Conservation (phyloP, 1,139 yeast species). For the Debaryomycetaceae sp. region DNA sequence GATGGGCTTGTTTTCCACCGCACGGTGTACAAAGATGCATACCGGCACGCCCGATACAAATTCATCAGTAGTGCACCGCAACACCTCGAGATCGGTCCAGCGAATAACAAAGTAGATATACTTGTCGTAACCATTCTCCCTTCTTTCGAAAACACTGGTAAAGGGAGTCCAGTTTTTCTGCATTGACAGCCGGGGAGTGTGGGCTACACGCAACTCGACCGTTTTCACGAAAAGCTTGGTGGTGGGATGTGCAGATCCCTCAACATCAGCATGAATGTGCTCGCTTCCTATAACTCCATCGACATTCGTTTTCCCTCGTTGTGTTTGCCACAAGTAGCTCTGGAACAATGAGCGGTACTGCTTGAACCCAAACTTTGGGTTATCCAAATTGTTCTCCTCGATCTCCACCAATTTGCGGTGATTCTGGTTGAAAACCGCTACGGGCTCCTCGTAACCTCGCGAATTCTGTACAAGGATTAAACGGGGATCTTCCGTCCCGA, state of each 20-base stretch:
- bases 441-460: constrained; percentile 20
- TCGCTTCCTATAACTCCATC: constrained; percentile 14
- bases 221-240: constrained; percentile 4
- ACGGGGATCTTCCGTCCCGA: constrained; percentile 33
- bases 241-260: background rate
- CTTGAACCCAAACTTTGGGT: background rate
- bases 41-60: background rate
- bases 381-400: background rate
- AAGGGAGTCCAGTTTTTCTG: constrained; percentile 35
- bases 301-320: constrained; percentile 19
- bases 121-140: constrained; percentile 11
- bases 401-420: constrained; percentile 8
- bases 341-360: constrained; percentile 13
- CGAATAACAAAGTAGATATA: constrained; percentile 19
- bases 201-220: background rate
- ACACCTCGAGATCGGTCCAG: constrained; percentile 22
- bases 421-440: constrained; percentile 18
- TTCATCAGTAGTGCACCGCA: constrained; percentile 7
- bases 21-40: constrained; percentile 5
- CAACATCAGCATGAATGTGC: constrained; percentile 9
- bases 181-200: constrained; percentile 2
- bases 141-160: constrained; percentile 11
- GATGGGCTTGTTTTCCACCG: constrained; percentile 10
- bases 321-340: constrained; percentile 23
- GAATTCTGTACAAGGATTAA: constrained; percentile 16